phyloP scores from a whole-genome alignment of 441 rosid genomes.

The Gossypium gossypioides region DNA sequence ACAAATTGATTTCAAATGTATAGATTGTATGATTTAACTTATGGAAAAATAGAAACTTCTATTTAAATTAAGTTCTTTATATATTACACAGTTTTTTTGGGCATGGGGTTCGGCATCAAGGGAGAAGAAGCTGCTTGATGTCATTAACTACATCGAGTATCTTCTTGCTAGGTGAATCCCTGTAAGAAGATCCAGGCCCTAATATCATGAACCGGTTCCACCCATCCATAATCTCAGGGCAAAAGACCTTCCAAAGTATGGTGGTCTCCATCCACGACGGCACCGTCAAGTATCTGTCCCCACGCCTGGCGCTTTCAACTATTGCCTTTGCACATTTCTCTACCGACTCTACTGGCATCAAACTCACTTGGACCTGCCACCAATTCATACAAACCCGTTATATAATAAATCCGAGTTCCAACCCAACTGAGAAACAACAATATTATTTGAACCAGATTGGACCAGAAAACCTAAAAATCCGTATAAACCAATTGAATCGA shows the following conservation, averaged over 20 bases:
- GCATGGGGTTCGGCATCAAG: not conserved
- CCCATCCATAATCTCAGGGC: conserved; percentile 35
- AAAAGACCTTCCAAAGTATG: conserved; percentile 27
- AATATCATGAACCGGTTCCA: conserved; percentile 18
- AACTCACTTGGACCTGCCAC: conserved; percentile 26
- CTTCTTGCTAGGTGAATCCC: conserved; percentile 30
- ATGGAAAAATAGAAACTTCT: no score
- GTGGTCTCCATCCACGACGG: conserved; percentile 34
- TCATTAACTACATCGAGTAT: conserved; percentile 11
- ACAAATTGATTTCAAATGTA: no score
- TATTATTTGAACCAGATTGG: no score
- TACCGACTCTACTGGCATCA: conserved; percentile 22
- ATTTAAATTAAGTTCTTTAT: no score
- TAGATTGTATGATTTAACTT: no score
- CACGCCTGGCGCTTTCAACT: conserved; percentile 31
- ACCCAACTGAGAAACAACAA: no score
- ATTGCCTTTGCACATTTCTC: conserved; percentile 30
- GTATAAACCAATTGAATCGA: no score
- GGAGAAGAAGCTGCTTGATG: conserved; percentile 11
- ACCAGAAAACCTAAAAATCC: no score
- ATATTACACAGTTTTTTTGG: no score
- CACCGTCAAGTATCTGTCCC: conserved; percentile 29
- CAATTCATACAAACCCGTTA: not conserved
- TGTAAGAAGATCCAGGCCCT: conserved; percentile 18
- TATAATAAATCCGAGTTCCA: not conserved